These are phyloP conservation scores for Citrus sinensis DNA, from an alignment of 345 rosid species.

Conservation along the genomic window DNA sequence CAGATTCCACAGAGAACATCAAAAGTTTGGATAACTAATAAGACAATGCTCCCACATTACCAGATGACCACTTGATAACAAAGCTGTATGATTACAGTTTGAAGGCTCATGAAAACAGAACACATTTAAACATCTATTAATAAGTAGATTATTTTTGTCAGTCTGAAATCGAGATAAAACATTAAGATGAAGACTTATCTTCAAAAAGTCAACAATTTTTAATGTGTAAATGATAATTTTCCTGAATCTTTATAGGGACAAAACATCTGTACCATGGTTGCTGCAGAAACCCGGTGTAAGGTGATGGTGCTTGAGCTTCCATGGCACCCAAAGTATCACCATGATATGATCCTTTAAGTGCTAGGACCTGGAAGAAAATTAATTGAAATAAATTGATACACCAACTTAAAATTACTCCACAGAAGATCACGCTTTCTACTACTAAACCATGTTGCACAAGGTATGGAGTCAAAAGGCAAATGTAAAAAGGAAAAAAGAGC, in stretches of 20 bases:
- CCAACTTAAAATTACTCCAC: neutral
- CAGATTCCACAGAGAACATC: neutral
- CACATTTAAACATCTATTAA: neutral
- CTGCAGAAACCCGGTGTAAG: slow-evolving; percentile 87
- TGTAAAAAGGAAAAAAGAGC: slow-evolving; percentile 4
- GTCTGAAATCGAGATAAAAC: neutral
- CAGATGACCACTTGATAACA: neutral
- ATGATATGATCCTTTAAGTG: slow-evolving; percentile 92
- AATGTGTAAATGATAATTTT: neutral
- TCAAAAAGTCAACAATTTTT: no score
- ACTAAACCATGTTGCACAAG: neutral
- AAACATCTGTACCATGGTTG: slow-evolving; percentile 72
- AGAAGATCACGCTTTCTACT: neutral
- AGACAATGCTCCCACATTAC: neutral
- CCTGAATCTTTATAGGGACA: neutral
- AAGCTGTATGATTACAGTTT: neutral
- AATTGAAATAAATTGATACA: neutral
- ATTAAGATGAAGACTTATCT: neutral
- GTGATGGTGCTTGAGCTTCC: slow-evolving; percentile 98
- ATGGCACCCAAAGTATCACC: slow-evolving; percentile 98
- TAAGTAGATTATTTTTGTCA: neutral
- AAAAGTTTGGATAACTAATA: neutral
- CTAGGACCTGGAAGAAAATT: slow-evolving; percentile 58
- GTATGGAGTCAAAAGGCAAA: neutral
- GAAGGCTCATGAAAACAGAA: neutral